A percentile compares a stretch with the other conserved stretches of the same genome.
Evolutionary conservation across 352 stramenopile genomes (phyloP).

Genomic region (Phytopythium vexans): DNA sequence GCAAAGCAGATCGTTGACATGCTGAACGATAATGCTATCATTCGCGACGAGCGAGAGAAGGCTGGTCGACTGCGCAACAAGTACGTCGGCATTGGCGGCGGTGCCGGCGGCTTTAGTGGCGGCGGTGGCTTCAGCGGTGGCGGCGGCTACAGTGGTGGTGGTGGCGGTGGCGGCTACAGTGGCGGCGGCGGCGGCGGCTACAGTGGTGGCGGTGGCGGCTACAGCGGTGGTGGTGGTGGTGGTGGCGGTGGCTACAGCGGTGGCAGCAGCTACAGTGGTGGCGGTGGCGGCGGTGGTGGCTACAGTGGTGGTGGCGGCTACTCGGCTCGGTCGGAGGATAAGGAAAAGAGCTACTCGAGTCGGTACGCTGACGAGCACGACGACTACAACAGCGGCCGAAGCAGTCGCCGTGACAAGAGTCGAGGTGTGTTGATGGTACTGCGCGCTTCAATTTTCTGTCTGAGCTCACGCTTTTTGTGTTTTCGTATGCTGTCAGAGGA

Average conservation of each 20-base stretch:
- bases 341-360: constrained; percentile 70
- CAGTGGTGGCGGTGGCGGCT: constrained; percentile 30
- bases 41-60: constrained; percentile 87
- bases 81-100: constrained; percentile 82
- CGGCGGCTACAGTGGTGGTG: constrained; percentile 28
- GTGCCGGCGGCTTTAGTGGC: constrained; percentile 41
- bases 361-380: constrained; percentile 69
- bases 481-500: constrained; percentile 28
- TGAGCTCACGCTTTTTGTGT: neutral
- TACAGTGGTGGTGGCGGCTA: constrained; percentile 20
- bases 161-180: constrained; percentile 28
- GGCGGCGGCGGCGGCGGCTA: constrained; percentile 17
- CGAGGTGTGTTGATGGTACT: constrained; percentile 13
- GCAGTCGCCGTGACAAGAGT: constrained; percentile 34
- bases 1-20: constrained; percentile 86
- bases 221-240: constrained; percentile 19
- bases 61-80: constrained; percentile 82
- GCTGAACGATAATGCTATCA: constrained; percentile 87
- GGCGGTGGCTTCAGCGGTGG: constrained; percentile 27
- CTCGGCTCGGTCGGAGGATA: constrained; percentile 50
- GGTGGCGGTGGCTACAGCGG: constrained; percentile 8
- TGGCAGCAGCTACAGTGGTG: constrained; percentile 15
- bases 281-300: constrained; percentile 12
- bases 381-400: constrained; percentile 34
- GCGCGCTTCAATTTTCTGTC: neutral